phyloP scores from a whole-genome alignment of 2,329 filamentous ascomycete genomes.

The Rhynchosporium graminicola region DNA sequence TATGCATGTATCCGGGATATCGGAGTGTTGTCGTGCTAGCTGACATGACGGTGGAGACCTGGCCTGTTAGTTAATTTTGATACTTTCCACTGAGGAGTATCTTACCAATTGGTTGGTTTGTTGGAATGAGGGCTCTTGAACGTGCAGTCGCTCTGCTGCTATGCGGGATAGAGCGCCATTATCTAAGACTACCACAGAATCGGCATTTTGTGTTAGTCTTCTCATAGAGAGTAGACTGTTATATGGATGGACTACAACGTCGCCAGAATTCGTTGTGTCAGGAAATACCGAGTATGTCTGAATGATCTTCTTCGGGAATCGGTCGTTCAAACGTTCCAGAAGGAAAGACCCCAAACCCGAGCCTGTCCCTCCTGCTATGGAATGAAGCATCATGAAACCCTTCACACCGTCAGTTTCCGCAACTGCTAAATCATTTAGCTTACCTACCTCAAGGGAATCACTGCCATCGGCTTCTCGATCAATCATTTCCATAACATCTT shows the following conservation, averaged over 20 bases:
- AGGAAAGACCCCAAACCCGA: constrained; percentile 95
- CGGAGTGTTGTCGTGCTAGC: constrained; percentile 94
- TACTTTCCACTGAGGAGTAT: neutral
- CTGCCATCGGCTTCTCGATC: constrained; percentile 97
- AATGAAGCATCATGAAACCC: constrained; percentile 99
- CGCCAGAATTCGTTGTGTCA: constrained; percentile 80
- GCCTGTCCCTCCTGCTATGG: constrained; percentile 94
- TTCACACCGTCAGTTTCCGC: constrained; percentile 42
- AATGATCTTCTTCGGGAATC: constrained; percentile 98
- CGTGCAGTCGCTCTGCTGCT: constrained; percentile 89
- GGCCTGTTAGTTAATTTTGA: constrained; percentile 21
- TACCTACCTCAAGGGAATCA: constrained; percentile 80
- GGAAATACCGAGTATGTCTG: constrained; percentile 99
- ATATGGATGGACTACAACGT: constrained; percentile 97
- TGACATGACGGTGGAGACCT: constrained; percentile 96
- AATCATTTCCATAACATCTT: constrained; percentile 99
- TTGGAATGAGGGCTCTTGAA: constrained; percentile 92
- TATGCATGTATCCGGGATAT: constrained; percentile 99
- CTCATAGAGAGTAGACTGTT: constrained; percentile 94
- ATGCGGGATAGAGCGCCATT: constrained; percentile 94
- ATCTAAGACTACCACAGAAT: constrained; percentile 95
- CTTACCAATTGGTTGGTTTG: constrained; percentile 92
- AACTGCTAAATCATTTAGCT: constrained; percentile 6
- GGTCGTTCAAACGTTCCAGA: constrained; percentile 91
- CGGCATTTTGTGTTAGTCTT: constrained; percentile 89